Conservation (phyloP, 1,284 basidiomycete species). For the Pseudozyma tsukubaensis region DNA sequence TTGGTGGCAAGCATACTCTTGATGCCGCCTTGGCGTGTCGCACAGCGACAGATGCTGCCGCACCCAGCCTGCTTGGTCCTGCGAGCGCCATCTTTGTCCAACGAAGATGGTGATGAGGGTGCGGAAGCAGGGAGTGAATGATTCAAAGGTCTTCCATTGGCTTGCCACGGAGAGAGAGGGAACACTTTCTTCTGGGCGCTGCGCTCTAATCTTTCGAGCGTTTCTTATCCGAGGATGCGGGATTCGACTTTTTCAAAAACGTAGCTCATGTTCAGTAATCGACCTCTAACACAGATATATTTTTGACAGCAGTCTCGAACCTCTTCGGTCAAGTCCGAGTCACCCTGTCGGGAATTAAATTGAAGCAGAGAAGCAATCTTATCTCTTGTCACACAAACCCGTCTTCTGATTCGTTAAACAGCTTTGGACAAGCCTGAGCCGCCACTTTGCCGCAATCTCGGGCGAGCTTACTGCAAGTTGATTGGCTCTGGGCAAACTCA, state of each 20-base stretch:
- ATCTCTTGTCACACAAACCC: constrained; percentile 2
- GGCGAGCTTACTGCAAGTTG: constrained; percentile 5
- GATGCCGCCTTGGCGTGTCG: not conserved
- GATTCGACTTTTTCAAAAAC: not conserved
- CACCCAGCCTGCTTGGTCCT: constrained; percentile 26
- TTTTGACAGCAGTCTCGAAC: not conserved
- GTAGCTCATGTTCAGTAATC: not conserved
- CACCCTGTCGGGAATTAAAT: not conserved
- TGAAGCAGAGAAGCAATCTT: constrained; percentile 6
- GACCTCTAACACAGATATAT: not conserved
- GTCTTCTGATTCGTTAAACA: constrained; percentile 6
- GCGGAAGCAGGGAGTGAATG: not conserved
- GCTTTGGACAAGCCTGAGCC: too few relatives aligned
- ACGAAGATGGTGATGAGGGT: not conserved
- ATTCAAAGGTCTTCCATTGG: not conserved
- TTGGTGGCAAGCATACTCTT: not conserved
- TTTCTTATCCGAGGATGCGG: not conserved
- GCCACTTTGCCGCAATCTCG: constrained; percentile 13
- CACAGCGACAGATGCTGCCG: not conserved
- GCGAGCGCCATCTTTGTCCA: constrained; percentile 16
- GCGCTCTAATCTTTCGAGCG: not conserved
- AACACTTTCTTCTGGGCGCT: not conserved
- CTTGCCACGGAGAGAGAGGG: not conserved
- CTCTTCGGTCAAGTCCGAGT: constrained; percentile 18
- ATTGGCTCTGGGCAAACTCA: not conserved